These are phyloP conservation scores for Yamadazyma kanchanaburiensis DNA, from an alignment of 1,139 yeast species.

Conservation along the genomic window DNA sequence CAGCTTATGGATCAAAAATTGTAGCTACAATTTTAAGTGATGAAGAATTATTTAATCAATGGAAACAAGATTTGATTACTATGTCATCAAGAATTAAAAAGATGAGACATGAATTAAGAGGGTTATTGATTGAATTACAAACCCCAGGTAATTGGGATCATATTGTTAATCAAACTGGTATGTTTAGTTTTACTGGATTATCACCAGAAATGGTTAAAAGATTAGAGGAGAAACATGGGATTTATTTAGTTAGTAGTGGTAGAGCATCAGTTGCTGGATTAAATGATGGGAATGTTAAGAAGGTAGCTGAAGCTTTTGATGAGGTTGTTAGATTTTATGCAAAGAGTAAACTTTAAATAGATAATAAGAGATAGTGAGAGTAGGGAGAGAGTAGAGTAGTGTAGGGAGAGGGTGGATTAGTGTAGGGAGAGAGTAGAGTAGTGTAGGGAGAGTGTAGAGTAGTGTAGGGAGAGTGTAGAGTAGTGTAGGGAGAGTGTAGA, in stretches of 20 bases:
- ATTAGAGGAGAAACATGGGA: conserved; percentile 74
- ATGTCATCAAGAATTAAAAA: conserved; percentile 83
- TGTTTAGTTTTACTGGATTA: conserved; percentile 95
- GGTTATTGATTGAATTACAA: conserved; percentile 55
- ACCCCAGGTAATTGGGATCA: conserved; percentile 96
- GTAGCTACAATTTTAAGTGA: conserved; percentile 74
- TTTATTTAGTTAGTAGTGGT: conserved; percentile 77
- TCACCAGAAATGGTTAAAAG: conserved; percentile 74
- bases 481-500: no score
- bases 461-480: no score
- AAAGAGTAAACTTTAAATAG: conserved; percentile 33
- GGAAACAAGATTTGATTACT: conserved; percentile 81
- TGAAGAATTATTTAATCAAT: conserved; percentile 64
- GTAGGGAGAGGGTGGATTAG: no score
- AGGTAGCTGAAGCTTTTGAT: conserved; percentile 81
- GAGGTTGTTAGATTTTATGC: conserved; percentile 57
- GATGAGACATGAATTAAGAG: conserved; percentile 71
- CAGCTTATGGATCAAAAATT: conserved; percentile 93
- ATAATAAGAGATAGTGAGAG: no score
- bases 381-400: no score
- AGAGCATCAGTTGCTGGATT: conserved; percentile 95
- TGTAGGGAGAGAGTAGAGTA: no score
- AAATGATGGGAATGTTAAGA: conserved; percentile 72
- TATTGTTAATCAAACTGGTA: conserved; percentile 87
- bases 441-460: no score